phyloP scores from a whole-genome alignment of 768 basidiomycete species.

The Agaricus sinodeliciosus region DNA sequence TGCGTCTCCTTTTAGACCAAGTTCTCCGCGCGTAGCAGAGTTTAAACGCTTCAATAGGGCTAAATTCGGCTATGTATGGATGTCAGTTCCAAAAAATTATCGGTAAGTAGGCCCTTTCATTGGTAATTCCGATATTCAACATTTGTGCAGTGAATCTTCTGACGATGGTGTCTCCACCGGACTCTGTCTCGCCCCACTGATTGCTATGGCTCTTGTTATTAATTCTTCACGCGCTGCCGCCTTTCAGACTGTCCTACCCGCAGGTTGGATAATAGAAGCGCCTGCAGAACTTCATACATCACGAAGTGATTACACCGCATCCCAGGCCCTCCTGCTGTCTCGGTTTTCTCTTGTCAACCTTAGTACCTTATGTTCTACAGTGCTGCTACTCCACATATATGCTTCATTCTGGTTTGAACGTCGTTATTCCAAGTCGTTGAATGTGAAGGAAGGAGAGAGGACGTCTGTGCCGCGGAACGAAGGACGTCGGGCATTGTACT shows the following conservation, averaged over 20 bases:
- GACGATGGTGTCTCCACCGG: conserved; percentile 88
- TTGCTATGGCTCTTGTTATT: conserved; percentile 63
- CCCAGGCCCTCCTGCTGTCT: conserved; percentile 54
- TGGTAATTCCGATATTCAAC: conserved; percentile 9
- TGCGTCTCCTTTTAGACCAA: conserved; percentile 20
- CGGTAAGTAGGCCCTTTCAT: conserved; percentile 36
- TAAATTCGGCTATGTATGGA: conserved; percentile 75
- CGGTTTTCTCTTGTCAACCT: conserved; percentile 75
- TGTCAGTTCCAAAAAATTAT: conserved; percentile 88
- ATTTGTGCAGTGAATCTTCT: conserved; percentile 50
- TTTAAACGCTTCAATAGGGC: conserved; percentile 26
- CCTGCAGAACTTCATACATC: conserved; percentile 49
- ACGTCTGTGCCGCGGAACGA: conserved; percentile 74
- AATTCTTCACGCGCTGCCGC: conserved; percentile 35
- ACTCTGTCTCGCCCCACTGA: conserved; percentile 76
- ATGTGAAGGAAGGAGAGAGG: conserved; percentile 59
- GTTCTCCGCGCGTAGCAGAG: conserved; percentile 38
- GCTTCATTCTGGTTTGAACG: conserved; percentile 74
- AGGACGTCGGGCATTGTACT: conserved; percentile 52
- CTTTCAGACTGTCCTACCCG: conserved; percentile 35
- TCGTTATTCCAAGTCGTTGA: conserved; percentile 29
- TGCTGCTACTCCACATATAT: conserved; percentile 72
- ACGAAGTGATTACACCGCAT: conserved; percentile 33
- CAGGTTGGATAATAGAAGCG: conserved; percentile 73
- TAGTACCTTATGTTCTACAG: conserved; percentile 72